Base-by-base conservation (phyloP, 2,329 filamentous ascomycete species). In the Hypomyces rosellus region DNA sequence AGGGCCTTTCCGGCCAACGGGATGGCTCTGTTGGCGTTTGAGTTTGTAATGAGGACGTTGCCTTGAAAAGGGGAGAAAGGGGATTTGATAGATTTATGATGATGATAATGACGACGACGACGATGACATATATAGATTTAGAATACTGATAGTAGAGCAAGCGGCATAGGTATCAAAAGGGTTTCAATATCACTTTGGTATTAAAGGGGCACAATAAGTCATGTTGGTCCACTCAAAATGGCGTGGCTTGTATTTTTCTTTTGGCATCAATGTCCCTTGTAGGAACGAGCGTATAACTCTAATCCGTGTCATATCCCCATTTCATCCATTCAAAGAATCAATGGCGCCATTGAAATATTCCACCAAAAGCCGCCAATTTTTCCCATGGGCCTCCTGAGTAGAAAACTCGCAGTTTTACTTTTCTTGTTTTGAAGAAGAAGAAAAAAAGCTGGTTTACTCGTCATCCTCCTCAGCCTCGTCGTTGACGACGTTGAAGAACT, bases 401-500 rank as follows among this genome's bases (percentile, higher is more conserved):
- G n/a, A n/a, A n/a, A n/a, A n/a, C 25, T 30, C 25, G 6, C 20
- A 20, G 5, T 30, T 30, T 8, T 6, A 5, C 6, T 30, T 30
- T 30, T 30, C 8, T 8, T 30, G 25, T 30, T 30, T 30, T 11
- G 20, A 20, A 20, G 20, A 20, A 30, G 25, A 30, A 30, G 9
- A 30, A 30, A 30, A 11, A 30, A 30, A 30, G 25, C 25, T 30
- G 25, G 65, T 84, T 82, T 96, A 99, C 76, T 99, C 93, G 70
- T 99, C 93, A 72, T 99, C 93, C 70, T 99, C 93, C 64, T 97
- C 93, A 65, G 82, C 91, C 73, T 91, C 92, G 74, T 99, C 93
- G 76, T 95, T 93, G 69, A 96, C 92, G 71, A 99, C 91, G 83
- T 99, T 99, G 90, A 95, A 99, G 91, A 99, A 99, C 82, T 95